Percentiles rank a stretch among this genome's conserved stretches.
These are phyloP conservation scores for Fraxinus angustifolia DNA, from an alignment of 305 asterid genomes.

Conservation along the genomic window DNA sequence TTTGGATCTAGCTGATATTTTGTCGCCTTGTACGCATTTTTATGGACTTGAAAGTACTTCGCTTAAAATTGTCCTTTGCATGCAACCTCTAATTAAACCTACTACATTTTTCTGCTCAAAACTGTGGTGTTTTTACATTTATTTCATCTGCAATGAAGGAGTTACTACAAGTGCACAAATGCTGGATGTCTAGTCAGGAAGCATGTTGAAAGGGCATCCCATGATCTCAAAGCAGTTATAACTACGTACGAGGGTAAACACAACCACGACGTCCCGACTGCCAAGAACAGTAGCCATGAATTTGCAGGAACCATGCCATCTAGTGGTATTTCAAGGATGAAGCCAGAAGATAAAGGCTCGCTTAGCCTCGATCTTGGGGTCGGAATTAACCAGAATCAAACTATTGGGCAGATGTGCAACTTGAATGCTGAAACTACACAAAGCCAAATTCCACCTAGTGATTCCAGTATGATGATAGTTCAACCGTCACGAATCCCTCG, in stretches of 20 bases:
- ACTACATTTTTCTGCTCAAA: background rate
- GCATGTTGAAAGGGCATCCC: conserved; percentile 95
- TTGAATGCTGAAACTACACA: conserved; percentile 34
- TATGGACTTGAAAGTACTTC: background rate
- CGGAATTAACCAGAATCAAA: conserved; percentile 51
- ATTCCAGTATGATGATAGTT: conserved; percentile 39
- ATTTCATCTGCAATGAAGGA: conserved; percentile 49
- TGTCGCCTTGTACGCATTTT: background rate
- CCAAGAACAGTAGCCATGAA: conserved; percentile 66
- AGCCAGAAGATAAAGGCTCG: conserved; percentile 46
- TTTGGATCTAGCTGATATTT: background rate
- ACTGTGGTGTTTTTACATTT: background rate
- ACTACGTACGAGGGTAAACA: conserved; percentile 97
- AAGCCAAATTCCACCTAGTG: conserved; percentile 29
- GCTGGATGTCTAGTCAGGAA: conserved; percentile 90
- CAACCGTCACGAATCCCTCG: conserved; percentile 44
- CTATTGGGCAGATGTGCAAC: conserved; percentile 29
- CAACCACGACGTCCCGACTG: conserved; percentile 83
- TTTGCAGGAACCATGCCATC: conserved; percentile 36
- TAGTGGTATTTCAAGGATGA: conserved; percentile 35
- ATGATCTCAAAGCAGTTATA: conserved; percentile 91
- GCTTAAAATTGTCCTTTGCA: background rate
- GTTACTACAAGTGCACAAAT: conserved; percentile 87
- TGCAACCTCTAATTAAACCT: background rate
- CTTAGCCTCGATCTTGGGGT: conserved; percentile 86